Conservation (phyloP, 2,329 filamentous ascomycete species). For the Botrytis sinoallii region DNA sequence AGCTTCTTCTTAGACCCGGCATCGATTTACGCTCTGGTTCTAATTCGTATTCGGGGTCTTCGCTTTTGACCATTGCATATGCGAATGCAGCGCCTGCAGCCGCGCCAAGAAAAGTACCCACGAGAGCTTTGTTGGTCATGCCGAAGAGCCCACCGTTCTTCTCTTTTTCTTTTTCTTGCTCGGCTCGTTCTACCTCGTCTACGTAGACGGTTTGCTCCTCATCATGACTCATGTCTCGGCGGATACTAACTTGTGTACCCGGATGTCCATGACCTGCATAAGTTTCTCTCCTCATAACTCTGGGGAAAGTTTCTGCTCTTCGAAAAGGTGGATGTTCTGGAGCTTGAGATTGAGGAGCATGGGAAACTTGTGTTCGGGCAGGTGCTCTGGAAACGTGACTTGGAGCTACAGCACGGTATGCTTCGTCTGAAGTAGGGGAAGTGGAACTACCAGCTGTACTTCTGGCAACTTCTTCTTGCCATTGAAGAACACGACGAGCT, state of each 20-base stretch:
- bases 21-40: neutral
- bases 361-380: neutral
- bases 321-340: constrained; percentile 16
- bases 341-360: neutral
- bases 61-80: constrained; percentile 68
- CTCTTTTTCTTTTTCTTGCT: constrained; percentile 12
- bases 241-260: neutral
- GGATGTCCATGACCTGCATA: neutral
- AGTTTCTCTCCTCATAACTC: constrained; percentile 6
- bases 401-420: constrained; percentile 10
- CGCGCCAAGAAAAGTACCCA: constrained; percentile 75
- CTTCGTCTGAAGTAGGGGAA: neutral
- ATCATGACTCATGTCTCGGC: constrained; percentile 10
- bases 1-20: constrained; percentile 7
- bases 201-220: constrained; percentile 14
- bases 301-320: constrained; percentile 20
- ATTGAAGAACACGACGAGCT: constrained; percentile 42
- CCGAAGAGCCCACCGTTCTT: constrained; percentile 31
- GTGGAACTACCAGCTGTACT: constrained; percentile 25
- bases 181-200: constrained; percentile 24
- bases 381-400: constrained; percentile 13
- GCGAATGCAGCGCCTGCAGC: constrained; percentile 74
- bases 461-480: constrained; percentile 42
- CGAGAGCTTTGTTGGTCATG: constrained; percentile 58
- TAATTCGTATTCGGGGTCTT: constrained; percentile 37